Conservation (phyloP, 2,329 filamentous ascomycete species). For the Fusarium coicis region DNA sequence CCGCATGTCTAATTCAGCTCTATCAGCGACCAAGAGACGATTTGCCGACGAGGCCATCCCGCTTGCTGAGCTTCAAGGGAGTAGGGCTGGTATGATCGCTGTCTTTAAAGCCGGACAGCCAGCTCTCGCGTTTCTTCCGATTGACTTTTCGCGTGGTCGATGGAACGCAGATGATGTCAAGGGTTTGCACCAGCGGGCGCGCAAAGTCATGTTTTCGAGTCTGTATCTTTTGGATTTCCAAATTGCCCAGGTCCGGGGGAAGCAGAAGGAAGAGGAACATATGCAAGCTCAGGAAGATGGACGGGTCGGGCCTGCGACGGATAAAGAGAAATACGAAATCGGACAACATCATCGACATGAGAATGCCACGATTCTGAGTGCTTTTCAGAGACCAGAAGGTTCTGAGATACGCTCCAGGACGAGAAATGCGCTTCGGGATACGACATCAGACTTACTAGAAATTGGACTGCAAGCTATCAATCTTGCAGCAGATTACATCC, state of each 20-base stretch:
- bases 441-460: slow-evolving; percentile 43
- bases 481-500: slow-evolving; percentile 41
- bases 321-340: slow-evolving; percentile 25
- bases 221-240: slow-evolving; percentile 57
- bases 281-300: neutral
- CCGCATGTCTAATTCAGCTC: slow-evolving; percentile 45
- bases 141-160: slow-evolving; percentile 58
- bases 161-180: slow-evolving; percentile 59
- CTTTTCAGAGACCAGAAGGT: slow-evolving; percentile 52
- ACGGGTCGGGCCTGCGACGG: neutral
- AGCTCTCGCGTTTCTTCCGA: slow-evolving; percentile 54
- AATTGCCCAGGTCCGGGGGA: slow-evolving; percentile 45
- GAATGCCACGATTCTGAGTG: slow-evolving; percentile 49
- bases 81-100: slow-evolving; percentile 45
- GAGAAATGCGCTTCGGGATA: slow-evolving; percentile 46
- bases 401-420: slow-evolving; percentile 47
- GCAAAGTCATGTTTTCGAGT: slow-evolving; percentile 49
- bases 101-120: slow-evolving; percentile 53
- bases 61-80: slow-evolving; percentile 46
- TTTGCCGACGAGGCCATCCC: slow-evolving; percentile 34
- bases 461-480: slow-evolving; percentile 39
- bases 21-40: slow-evolving; percentile 46
- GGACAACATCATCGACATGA: slow-evolving; percentile 47
- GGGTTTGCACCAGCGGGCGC: slow-evolving; percentile 49
- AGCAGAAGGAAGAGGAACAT: slow-evolving; percentile 33